Percentiles rank a stretch among this genome's conserved stretches.
These are phyloP conservation scores for Aspergillus fructus DNA, from an alignment of 2,329 filamentous ascomycete genomes.

Conservation along the genomic window DNA sequence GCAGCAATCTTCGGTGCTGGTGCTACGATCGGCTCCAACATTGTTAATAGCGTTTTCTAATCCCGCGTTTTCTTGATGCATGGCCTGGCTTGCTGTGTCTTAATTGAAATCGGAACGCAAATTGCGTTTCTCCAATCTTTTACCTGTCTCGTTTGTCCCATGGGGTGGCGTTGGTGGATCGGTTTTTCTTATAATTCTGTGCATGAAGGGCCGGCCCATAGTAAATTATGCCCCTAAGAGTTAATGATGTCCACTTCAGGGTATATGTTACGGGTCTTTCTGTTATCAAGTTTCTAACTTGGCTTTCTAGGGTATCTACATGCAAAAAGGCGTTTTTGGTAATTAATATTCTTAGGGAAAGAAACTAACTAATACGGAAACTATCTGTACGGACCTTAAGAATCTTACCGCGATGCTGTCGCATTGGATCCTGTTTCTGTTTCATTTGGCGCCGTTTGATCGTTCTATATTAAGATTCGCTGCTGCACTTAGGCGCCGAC, in stretches of 20 bases:
- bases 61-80: neutral
- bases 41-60: conserved; percentile 89
- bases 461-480: neutral
- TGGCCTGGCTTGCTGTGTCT: neutral
- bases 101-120: conserved; percentile 1
- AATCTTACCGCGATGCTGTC: neutral
- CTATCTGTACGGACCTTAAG: neutral
- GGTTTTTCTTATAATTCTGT: conserved; percentile 11
- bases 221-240: neutral
- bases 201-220: conserved; percentile 2
- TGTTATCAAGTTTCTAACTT: conserved; percentile 1
- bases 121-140: neutral
- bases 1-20: conserved; percentile 88
- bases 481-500: conserved; percentile 12
- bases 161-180: conserved; percentile 35
- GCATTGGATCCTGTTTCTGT: neutral
- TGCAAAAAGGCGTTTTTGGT: conserved; percentile 10
- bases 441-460: conserved; percentile 5
- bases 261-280: neutral
- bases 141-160: conserved; percentile 19
- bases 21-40: conserved; percentile 83
- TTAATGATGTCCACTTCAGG: conserved; percentile 1
- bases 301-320: conserved; percentile 3
- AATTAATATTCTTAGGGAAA: conserved; percentile 7
- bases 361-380: neutral